A percentile compares a stretch with the other conserved stretches of the same genome.
These are phyloP conservation scores for Aspergillus fructus DNA, from an alignment of 2,329 filamentous ascomycete genomes.

Conservation along the genomic window DNA sequence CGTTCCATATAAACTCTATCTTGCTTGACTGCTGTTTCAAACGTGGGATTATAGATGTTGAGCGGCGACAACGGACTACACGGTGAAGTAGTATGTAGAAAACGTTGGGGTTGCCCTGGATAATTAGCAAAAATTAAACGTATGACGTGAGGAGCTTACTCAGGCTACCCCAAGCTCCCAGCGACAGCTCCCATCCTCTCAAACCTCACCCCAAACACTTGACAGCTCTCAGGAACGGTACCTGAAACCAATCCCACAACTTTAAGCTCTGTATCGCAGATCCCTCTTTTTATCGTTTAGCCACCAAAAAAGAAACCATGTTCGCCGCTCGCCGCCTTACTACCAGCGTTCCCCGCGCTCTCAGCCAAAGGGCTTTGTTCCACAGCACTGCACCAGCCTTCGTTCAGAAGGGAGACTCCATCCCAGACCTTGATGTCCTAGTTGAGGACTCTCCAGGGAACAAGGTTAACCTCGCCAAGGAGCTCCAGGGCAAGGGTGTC, in stretches of 20 bases:
- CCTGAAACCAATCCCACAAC: not conserved
- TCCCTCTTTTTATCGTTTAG: not conserved
- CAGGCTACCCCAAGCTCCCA: not conserved
- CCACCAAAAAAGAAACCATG: conserved; percentile 25
- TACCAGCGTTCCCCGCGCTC: conserved; percentile 29
- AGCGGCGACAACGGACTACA: not conserved
- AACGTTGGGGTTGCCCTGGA: not conserved
- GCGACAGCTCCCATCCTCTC: not conserved
- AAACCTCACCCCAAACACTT: not conserved
- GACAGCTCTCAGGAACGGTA: conserved; percentile 3
- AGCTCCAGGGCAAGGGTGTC: conserved; percentile 73
- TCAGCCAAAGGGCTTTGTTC: conserved; percentile 36
- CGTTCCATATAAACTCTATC: not conserved
- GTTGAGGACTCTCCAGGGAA: conserved; percentile 85
- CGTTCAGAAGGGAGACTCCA: conserved; percentile 74
- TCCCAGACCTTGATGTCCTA: conserved; percentile 75
- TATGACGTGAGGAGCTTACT: conserved; percentile 7
- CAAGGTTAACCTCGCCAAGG: conserved; percentile 81
- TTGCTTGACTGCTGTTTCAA: not conserved
- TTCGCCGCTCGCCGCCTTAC: conserved; percentile 40
- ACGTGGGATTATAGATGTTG: not conserved
- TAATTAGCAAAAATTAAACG: not conserved
- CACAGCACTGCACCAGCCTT: conserved; percentile 41
- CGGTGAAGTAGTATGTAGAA: too few relatives aligned
- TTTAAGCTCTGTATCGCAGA: not conserved